Evolutionary conservation across 257 asterid species (phyloP), one percentile per base, ranked within the genome.

Genomic region (Solanum acaule): DNA sequence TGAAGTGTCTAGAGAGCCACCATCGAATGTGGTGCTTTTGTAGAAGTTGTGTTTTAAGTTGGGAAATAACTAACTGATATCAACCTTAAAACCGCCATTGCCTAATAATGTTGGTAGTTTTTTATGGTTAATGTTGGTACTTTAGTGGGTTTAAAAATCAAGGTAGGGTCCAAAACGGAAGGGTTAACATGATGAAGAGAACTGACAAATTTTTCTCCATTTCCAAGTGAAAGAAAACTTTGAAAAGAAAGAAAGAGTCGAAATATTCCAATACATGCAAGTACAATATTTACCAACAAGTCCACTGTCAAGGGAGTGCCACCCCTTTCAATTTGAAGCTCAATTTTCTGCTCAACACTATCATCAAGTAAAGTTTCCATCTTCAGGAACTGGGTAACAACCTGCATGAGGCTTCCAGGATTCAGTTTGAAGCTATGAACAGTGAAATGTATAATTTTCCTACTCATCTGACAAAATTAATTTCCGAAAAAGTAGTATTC

Each of bases 251-350:
- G 63, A 70, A 8, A 59, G 27, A 59, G 77, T 86, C 33, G 33
- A 40, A 44, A 88, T 33, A 29, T 13, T 79, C 34, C 44, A 52
- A 29, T 34, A 46, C 27, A 20, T 81, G 68, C 71, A 46, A 81
- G 34, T 73, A 34, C 44, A 82, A 88, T 88, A 90, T 94, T 90
- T 84, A 96, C 99, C 94, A 85, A 89, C 92, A 97, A 91, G 86
- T 91, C 92, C 89, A 97, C 92, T 61, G 95, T 93, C 93, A 96
- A 88, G 38, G 98, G 91, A 90, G 92, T 93, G 90, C 99, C 99
- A 71, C 99, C 99, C 93, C 99, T 93, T 94, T 97, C 99, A 91
- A 97, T 94, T 91, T 93, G 98, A 85, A 97, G 98, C 91, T 97
- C 98, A 88, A 96, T 90, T 68, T 93, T 90, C 81, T 91, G 88